These are phyloP conservation scores for Lachancea dasiensis DNA, from an alignment of 805 yeast species.

Conservation along the genomic window DNA sequence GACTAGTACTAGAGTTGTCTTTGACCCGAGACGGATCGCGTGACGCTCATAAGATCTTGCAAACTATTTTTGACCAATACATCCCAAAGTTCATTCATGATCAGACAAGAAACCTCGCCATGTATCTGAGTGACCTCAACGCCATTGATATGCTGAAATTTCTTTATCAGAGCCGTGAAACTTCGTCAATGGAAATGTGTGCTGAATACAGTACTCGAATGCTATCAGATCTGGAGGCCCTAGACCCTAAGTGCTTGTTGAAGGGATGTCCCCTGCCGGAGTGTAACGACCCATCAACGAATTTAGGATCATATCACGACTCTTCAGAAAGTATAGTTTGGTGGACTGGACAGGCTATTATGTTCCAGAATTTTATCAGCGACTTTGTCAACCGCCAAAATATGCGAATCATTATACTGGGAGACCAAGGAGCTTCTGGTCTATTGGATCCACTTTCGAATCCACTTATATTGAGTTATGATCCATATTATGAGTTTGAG, in stretches of 20 bases:
- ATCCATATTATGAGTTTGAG: constrained; percentile 41
- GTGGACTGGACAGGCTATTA: constrained; percentile 40
- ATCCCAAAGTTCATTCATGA: constrained; percentile 15
- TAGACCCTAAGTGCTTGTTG: constrained; percentile 38
- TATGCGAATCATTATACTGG: constrained; percentile 33
- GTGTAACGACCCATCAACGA: constrained; percentile 9
- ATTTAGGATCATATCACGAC: constrained; percentile 23
- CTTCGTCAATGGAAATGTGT: constrained; percentile 45
- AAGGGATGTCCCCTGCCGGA: constrained; percentile 36
- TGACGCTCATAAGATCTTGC: constrained; percentile 33
- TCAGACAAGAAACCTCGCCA: constrained; percentile 29
- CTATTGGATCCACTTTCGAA: no score
- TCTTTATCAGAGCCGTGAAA: constrained; percentile 35
- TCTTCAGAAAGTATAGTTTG: constrained; percentile 30
- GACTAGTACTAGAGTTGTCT: constrained; percentile 45
- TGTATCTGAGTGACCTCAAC: constrained; percentile 42
- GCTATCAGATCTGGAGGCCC: constrained; percentile 31
- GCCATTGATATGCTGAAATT: constrained; percentile 43
- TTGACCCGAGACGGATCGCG: constrained; percentile 44
- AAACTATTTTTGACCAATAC: constrained; percentile 28
- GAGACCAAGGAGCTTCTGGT: constrained; percentile 18
- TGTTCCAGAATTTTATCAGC: constrained; percentile 33
- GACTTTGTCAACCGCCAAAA: constrained; percentile 29
- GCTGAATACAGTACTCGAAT: constrained; percentile 36
- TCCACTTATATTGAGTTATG: no score